Percentiles rank a stretch among this genome's conserved stretches.
These are phyloP conservation scores for Pseudogymnoascus sp. DNA, from an alignment of 2,329 filamentous ascomycete species.

Conservation along the genomic window DNA sequence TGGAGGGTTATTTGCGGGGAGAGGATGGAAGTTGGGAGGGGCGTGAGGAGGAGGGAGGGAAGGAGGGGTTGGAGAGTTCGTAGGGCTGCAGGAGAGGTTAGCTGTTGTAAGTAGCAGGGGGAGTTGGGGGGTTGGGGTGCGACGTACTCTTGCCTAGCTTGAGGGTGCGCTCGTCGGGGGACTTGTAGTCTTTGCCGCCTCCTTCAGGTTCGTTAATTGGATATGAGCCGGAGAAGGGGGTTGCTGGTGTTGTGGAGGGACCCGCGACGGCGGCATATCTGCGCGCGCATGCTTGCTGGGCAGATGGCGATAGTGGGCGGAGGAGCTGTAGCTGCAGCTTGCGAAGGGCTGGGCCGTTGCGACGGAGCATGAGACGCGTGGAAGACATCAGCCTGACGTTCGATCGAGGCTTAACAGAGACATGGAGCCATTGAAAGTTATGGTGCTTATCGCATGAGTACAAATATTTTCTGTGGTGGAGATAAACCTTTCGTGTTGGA, in stretches of 20 bases:
- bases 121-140: background rate
- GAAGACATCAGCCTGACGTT: background rate
- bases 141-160: conserved; percentile 55
- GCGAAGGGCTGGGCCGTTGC: background rate
- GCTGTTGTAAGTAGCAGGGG: background rate
- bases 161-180: conserved; percentile 47
- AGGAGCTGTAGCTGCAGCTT: background rate
- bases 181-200: conserved; percentile 26
- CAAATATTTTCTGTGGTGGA: background rate
- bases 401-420: background rate
- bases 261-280: background rate
- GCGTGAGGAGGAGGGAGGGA: conserved; percentile 58
- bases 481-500: background rate
- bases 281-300: background rate
- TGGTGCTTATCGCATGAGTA: background rate
- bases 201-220: conserved; percentile 14
- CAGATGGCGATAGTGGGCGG: background rate
- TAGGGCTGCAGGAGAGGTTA: conserved; percentile 39
- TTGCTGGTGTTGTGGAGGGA: background rate
- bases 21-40: conserved; percentile 66
- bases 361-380: background rate
- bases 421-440: background rate
- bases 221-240: conserved; percentile 33
- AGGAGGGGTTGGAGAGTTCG: conserved; percentile 57
- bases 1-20: conserved; percentile 64